A percentile compares a stretch with the other conserved stretches of the same genome.
Conservation (phyloP, 352 stramenopile genomes). For the Thalassiosira exigua region DNA sequence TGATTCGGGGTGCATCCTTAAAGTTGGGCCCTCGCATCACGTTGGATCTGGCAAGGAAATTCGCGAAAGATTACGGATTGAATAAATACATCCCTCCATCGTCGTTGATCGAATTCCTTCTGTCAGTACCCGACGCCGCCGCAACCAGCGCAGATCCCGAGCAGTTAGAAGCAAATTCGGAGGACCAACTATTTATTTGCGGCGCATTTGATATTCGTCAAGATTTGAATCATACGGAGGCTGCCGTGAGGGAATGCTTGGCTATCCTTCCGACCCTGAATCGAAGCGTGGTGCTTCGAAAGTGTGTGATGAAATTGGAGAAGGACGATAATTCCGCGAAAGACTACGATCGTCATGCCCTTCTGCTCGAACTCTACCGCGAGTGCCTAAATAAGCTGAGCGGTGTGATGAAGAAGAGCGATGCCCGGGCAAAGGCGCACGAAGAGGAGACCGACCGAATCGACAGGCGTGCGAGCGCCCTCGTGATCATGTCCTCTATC, state of each 20-base stretch:
- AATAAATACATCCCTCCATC: slow-evolving; percentile 55
- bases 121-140: slow-evolving; percentile 33
- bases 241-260: slow-evolving; percentile 47
- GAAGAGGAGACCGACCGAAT: slow-evolving; percentile 68
- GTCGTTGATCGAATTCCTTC: slow-evolving; percentile 54
- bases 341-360: slow-evolving; percentile 73
- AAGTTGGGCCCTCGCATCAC: slow-evolving; percentile 24
- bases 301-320: slow-evolving; percentile 71
- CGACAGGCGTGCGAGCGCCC: slow-evolving; percentile 69
- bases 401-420: slow-evolving; percentile 55
- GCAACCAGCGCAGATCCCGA: not conserved
- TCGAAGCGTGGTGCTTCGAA: slow-evolving; percentile 63
- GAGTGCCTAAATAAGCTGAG: slow-evolving; percentile 53
- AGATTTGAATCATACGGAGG: slow-evolving; percentile 53
- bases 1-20: slow-evolving; percentile 55
- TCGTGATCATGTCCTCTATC: slow-evolving; percentile 75
- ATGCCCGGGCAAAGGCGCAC: slow-evolving; percentile 48
- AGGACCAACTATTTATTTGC: not conserved
- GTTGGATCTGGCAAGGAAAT: slow-evolving; percentile 54
- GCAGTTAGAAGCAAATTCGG: not conserved
- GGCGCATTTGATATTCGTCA: slow-evolving; percentile 45
- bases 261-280: slow-evolving; percentile 50
- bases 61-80: slow-evolving; percentile 50
- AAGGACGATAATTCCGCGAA: slow-evolving; percentile 29
- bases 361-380: slow-evolving; percentile 70